phyloP scores from a whole-genome alignment of 2,329 filamentous ascomycete species.

The Hymenoscyphus linearis region DNA sequence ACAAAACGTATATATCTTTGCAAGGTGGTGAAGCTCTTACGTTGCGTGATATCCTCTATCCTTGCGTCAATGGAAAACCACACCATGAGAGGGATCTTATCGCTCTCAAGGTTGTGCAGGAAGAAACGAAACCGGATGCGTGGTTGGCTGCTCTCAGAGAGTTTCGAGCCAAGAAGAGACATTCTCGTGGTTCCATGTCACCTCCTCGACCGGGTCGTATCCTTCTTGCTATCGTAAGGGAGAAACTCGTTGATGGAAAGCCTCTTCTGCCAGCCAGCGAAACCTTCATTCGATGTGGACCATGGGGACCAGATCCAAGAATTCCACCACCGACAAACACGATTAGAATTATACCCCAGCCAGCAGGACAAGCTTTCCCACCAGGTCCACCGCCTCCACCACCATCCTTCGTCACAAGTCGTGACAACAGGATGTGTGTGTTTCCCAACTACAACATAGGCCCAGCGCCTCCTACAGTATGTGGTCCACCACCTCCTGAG shows the following conservation, averaged over 20 bases:
- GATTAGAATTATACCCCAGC: background rate
- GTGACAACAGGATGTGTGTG: background rate
- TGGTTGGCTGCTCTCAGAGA: slow-evolving; percentile 19
- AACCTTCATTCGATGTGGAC: too few species aligned
- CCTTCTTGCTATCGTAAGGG: slow-evolving; percentile 25
- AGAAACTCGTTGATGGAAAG: slow-evolving; percentile 21
- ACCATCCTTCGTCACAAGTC: background rate
- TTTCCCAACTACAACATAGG: background rate
- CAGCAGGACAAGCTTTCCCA: background rate
- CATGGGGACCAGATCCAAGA: background rate
- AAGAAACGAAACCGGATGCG: slow-evolving; percentile 16
- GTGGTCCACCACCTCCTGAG: background rate
- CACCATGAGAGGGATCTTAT: slow-evolving; percentile 20
- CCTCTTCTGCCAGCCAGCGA: slow-evolving; percentile 1
- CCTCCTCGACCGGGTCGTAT: slow-evolving; percentile 7
- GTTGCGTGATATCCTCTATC: slow-evolving; percentile 13
- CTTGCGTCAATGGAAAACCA: slow-evolving; percentile 4
- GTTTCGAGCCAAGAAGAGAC: slow-evolving; percentile 1
- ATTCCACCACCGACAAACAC: background rate
- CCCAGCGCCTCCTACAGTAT: background rate
- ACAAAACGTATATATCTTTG: slow-evolving; percentile 22
- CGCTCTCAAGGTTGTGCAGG: slow-evolving; percentile 22
- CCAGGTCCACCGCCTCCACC: background rate
- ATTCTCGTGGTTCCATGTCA: background rate
- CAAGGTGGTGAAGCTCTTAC: slow-evolving; percentile 15